Percentiles rank a stretch among this genome's conserved stretches.
phyloP scores from a whole-genome alignment of 768 basidiomycete genomes.

The Suillus sp. region DNA sequence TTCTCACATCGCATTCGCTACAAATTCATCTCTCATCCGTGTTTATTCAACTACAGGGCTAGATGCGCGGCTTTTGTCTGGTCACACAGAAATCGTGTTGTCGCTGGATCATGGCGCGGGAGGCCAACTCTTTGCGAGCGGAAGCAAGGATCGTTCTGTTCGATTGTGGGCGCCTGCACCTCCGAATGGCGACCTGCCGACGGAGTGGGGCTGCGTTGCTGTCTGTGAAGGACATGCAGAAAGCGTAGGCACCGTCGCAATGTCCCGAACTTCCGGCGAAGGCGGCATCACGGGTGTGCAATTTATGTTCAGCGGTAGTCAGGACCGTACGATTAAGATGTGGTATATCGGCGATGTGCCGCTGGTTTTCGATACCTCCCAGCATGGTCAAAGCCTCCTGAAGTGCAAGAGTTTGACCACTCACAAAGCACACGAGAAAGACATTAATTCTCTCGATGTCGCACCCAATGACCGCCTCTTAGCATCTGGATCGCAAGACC shows the following conservation, averaged over 20 bases:
- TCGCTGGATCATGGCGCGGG: constrained; percentile 70
- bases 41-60: constrained; percentile 77
- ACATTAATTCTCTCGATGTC: constrained; percentile 95
- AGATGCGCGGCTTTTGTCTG: constrained; percentile 84
- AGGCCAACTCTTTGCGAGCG: constrained; percentile 80
- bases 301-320: constrained; percentile 94
- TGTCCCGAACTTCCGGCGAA: constrained; percentile 59
- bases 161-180: constrained; percentile 69
- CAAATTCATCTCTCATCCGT: constrained; percentile 94
- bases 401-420: constrained; percentile 81
- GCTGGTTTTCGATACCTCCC: constrained; percentile 27
- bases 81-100: constrained; percentile 91
- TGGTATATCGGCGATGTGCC: constrained; percentile 81
- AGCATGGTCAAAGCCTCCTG: constrained; percentile 26
- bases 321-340: constrained; percentile 97
- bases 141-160: constrained; percentile 89
- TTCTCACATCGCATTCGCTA: constrained; percentile 88
- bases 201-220: constrained; percentile 66
- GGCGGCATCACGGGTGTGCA: constrained; percentile 24
- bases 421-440: constrained; percentile 94
- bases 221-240: constrained; percentile 94
- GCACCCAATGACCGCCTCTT: constrained; percentile 86
- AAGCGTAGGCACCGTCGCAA: constrained; percentile 86
- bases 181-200: constrained; percentile 11
- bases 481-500: constrained; percentile 95